Base-by-base conservation (phyloP, 2,329 filamentous ascomycete species). In the Clarireedia monteithiana region DNA sequence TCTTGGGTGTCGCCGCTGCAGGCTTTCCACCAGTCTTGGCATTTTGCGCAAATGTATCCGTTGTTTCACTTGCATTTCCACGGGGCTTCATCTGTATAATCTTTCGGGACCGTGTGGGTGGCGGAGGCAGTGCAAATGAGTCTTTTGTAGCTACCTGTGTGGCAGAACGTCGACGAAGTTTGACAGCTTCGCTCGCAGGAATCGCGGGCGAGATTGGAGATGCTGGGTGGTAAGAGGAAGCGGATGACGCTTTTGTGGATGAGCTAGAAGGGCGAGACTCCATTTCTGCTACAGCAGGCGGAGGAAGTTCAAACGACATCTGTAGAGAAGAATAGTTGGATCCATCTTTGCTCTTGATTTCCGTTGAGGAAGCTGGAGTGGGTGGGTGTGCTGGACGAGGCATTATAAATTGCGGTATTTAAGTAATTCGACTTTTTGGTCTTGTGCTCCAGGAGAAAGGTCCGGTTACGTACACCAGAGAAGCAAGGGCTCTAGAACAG, bases 21-120 rank as follows among this genome's bases (percentile, higher is more conserved):
- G 64, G 61, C 10, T 56, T 58, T 23, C 53, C 47, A 10, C 57
- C 26, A 17, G 64, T 55, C 48, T 63, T 65, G 2, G 55, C 45
- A n/a, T 51, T 26, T 45, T 64, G 61, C 30, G 53, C 48, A 0
- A 57, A 27, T 10, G 45, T 23, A 24, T 64, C 55, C 44, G 52
- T 53, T 6, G 46, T 55, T 38, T 69, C 62, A 54, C 73, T 68
- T 58, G 75, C 68, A 62, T 81, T 74, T 30, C 71, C 65, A 26
- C 75, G 73, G 17, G 82, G 92, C 72, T 95, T 96, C 91, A 97
- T 96, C 73, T 97, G 92, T 57, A 97, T 97, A 69, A 99, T 97
- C 75, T 95, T 97, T 66, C 92, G 86, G 44, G 90, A 89, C 60
- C 92, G 80, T 3, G 91, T 96, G 0, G 94, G 94, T 15, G 92